A percentile compares a stretch with the other conserved stretches of the same genome.
phyloP scores from a whole-genome alignment of 192 early-diverging fungal species.

The Rhizoclosmatium sp. region DNA sequence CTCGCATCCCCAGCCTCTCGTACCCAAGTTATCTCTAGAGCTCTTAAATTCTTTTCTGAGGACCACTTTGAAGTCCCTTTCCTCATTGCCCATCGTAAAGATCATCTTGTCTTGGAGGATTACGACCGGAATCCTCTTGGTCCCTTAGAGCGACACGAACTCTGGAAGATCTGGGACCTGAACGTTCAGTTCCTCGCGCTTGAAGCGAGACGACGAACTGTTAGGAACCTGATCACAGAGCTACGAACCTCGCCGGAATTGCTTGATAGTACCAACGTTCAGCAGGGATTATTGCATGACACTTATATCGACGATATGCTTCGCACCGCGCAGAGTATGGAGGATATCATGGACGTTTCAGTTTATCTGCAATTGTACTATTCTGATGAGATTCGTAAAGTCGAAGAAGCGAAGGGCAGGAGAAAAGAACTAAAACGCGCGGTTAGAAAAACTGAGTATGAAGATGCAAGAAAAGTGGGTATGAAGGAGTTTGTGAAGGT shows the following conservation, averaged over 20 bases:
- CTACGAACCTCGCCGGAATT: conserved; percentile 59
- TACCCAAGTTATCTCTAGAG: conserved; percentile 47
- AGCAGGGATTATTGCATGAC: conserved; percentile 53
- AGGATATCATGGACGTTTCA: conserved; percentile 54
- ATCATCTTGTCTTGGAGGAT: conserved; percentile 86
- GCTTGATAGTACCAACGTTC: neutral
- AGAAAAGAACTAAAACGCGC: conserved; percentile 51
- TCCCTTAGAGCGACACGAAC: conserved; percentile 70
- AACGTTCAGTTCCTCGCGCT: conserved; percentile 80
- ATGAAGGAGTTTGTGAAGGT: conserved; percentile 58
- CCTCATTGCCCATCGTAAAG: conserved; percentile 84
- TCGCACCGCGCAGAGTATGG: conserved; percentile 37
- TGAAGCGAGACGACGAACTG: conserved; percentile 58
- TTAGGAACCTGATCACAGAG: conserved; percentile 41
- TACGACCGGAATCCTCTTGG: conserved; percentile 83
- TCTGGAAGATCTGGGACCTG: conserved; percentile 91
- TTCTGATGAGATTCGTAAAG: conserved; percentile 49
- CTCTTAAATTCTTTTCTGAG: conserved; percentile 75
- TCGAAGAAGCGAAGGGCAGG: conserved; percentile 45
- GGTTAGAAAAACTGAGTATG: conserved; percentile 52
- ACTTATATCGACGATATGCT: conserved; percentile 51
- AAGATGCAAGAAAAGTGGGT: conserved; percentile 47
- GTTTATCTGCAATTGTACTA: conserved; percentile 62
- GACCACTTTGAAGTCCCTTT: conserved; percentile 88
- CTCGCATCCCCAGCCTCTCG: conserved; percentile 4